A percentile compares a stretch with the other conserved stretches of the same genome.
These are phyloP conservation scores for Phalaenopsis hybrid DNA, from an alignment of 116 monocot species.

Conservation along the genomic window DNA sequence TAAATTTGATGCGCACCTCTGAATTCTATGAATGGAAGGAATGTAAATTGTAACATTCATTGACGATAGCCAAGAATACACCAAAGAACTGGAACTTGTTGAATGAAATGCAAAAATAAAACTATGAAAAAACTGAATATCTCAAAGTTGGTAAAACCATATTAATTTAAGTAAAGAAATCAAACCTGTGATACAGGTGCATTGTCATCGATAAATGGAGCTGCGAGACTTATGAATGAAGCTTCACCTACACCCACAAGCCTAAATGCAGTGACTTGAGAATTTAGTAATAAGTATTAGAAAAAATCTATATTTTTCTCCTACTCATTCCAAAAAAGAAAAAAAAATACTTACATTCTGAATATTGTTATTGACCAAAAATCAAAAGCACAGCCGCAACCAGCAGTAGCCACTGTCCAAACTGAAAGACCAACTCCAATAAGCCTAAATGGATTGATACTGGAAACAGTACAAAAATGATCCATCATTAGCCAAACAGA, in stretches of 20 bases:
- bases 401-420: slow-evolving; percentile 91
- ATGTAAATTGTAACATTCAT: neutral
- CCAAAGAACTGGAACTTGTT: neutral
- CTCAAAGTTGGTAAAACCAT: neutral
- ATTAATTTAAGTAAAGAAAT: neutral
- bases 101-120: slow-evolving; percentile 5
- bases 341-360: slow-evolving; percentile 63
- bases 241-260: slow-evolving; percentile 99
- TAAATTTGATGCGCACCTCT: neutral
- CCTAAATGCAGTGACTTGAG: slow-evolving; percentile 34
- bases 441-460: slow-evolving; percentile 95
- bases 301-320: neutral
- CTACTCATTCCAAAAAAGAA: neutral
- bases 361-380: slow-evolving; percentile 97
- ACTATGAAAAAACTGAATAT: neutral
- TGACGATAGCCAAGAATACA: neutral
- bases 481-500: slow-evolving; percentile 4
- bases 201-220: slow-evolving; percentile 98
- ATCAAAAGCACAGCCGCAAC: slow-evolving; percentile 87
- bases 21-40: neutral
- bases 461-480: slow-evolving; percentile 19
- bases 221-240: slow-evolving; percentile 97
- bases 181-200: slow-evolving; percentile 79
- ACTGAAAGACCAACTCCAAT: slow-evolving; percentile 91
- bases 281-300: neutral